Evolutionary conservation across 768 basidiomycete species (phyloP), one percentile per base, ranked within the genome.

Genomic region (Leccinum uliginosum): DNA sequence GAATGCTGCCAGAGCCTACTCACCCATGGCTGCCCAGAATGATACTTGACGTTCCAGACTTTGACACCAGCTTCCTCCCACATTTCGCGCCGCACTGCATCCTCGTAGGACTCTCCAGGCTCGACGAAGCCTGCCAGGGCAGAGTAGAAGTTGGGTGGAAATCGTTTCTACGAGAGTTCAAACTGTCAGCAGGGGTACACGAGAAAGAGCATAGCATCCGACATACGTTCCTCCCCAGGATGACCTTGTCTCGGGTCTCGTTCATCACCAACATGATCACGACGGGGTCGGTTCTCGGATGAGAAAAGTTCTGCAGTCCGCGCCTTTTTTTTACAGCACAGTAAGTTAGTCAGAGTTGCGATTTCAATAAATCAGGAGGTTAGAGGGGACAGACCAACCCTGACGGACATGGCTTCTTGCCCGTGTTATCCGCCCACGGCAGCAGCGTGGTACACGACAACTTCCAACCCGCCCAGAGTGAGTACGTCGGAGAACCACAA

Each of bases 401-500:
- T 40, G 91, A 86, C 6, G 80, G 81, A 75, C 91, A 93, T 4
- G 85, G 85, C 64, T 82, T 83, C 62, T 75, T 78, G 43, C 78
- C 82, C 40, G 74, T 72, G 53, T 85, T 85, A 59, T 87, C 79
- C 6, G 81, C 77, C 87, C 91, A 91, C 6, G 91, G 89, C 19
- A 92, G 71, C 26, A 91, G 70, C 0, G 89, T 80, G 6, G 80
- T 75, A 70, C 96, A 99, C 4, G 82, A 80, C 2, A 94, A 74
- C 73, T 99, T 99, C 95, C 94, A 99, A 0, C 96, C 96, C 4
- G 84, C 93, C 96, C 96, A 98, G 62, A 91, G 77, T 0, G 92
- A 89, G 65, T 91, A 90, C 0, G 85, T 82, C 2, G 80, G 80
- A 0, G 86, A 82, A 4, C 94, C 93, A 69, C 96, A 98, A 0